These are phyloP conservation scores for Dinochytrium kinnereticum DNA, from an alignment of 371 early-diverging fungal species.

Conservation along the genomic window DNA sequence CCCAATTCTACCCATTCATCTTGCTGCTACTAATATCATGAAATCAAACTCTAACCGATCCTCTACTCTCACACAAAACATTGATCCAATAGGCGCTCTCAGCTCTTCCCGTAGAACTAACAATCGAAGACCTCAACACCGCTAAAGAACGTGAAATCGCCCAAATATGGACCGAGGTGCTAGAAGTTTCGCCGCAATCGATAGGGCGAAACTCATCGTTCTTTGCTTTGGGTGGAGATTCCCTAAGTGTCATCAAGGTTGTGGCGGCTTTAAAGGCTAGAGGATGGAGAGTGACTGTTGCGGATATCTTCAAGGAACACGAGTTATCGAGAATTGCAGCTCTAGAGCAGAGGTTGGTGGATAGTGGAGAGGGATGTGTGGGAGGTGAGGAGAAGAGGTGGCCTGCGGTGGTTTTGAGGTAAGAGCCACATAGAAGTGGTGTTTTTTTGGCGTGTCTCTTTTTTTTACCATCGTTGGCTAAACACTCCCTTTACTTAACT, in stretches of 20 bases:
- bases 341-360: not conserved
- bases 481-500: not conserved
- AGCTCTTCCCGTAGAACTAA: not conserved
- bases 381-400: not conserved
- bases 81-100: not conserved
- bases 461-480: not conserved
- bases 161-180: not conserved
- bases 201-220: slow-evolving; percentile 29
- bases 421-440: no score
- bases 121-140: not conserved
- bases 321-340: not conserved
- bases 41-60: no score
- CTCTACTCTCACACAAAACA: no score
- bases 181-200: not conserved
- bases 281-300: not conserved
- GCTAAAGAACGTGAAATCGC: not conserved
- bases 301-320: not conserved
- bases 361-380: not conserved
- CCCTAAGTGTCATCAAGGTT: slow-evolving; percentile 31
- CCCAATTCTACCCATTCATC: no score
- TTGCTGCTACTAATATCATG: no score
- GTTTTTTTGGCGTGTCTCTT: not conserved
- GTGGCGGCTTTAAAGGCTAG: not conserved
- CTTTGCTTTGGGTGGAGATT: slow-evolving; percentile 41
- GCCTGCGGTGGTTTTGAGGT: not conserved